A percentile compares a stretch with the other conserved stretches of the same genome.
phyloP scores from a whole-genome alignment of 2,329 filamentous ascomycete genomes.

The Orbilia javanica region DNA sequence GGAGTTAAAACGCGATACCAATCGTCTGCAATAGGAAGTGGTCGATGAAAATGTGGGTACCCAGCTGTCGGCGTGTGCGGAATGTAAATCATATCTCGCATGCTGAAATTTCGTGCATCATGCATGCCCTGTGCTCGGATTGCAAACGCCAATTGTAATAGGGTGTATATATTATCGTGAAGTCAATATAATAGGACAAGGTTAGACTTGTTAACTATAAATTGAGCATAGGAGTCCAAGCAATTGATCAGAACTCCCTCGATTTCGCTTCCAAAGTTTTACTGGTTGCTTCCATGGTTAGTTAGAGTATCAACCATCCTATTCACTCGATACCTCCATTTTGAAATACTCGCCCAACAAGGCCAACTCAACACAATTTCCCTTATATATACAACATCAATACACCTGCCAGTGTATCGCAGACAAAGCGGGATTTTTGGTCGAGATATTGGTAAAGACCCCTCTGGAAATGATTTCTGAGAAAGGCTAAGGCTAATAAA shows the following conservation, averaged over 20 bases:
- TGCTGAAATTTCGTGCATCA: conserved; percentile 39
- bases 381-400: background rate
- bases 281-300: conserved; percentile 24
- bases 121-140: conserved; percentile 22
- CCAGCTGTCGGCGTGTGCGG: conserved; percentile 24
- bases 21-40: conserved; percentile 29
- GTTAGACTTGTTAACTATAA: conserved; percentile 36
- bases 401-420: background rate
- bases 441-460: conserved; percentile 1
- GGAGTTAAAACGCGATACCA: conserved; percentile 25
- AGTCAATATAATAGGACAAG: conserved; percentile 24
- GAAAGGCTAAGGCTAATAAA: background rate
- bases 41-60: conserved; percentile 16
- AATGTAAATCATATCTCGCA: conserved; percentile 26
- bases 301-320: conserved; percentile 22
- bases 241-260: conserved; percentile 34
- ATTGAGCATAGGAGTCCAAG: conserved; percentile 36
- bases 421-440: background rate
- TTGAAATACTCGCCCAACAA: background rate
- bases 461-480: background rate
- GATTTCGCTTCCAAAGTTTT: conserved; percentile 42
- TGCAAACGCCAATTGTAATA: conserved; percentile 28
- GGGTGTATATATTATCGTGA: conserved; percentile 16
- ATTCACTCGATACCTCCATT: conserved; percentile 7
- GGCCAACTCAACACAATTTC: conserved; percentile 25